phyloP scores from a whole-genome alignment of 1,139 yeast genomes.

The Eremothecium gossypii region DNA sequence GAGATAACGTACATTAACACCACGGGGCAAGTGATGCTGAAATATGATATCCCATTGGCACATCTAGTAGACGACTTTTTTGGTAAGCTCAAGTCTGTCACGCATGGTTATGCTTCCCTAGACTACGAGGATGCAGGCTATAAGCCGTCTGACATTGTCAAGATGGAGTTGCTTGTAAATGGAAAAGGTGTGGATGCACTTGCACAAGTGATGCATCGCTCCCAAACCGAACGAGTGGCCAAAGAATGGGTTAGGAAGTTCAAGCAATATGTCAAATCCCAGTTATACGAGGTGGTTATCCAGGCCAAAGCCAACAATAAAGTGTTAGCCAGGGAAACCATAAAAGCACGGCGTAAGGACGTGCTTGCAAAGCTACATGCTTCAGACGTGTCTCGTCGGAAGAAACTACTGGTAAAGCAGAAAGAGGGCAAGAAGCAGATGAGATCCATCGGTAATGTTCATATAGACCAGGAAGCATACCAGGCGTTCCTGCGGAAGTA shows the following conservation, averaged over 20 bases:
- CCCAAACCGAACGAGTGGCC: constrained; percentile 66
- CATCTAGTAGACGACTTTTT: constrained; percentile 91
- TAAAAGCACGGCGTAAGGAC: constrained; percentile 87
- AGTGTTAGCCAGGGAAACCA: constrained; percentile 84
- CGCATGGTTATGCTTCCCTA: constrained; percentile 87
- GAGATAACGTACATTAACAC: constrained; percentile 63
- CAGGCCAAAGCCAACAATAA: constrained; percentile 84
- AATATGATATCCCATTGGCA: constrained; percentile 75
- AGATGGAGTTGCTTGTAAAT: constrained; percentile 80
- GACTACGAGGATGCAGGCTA: constrained; percentile 95
- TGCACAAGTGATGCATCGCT: constrained; percentile 78
- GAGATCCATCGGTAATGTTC: constrained; percentile 71
- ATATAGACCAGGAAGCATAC: constrained; percentile 75
- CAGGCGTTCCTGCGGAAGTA: constrained; percentile 47
- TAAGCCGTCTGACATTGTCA: constrained; percentile 67
- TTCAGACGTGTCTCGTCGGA: constrained; percentile 82
- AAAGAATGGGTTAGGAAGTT: constrained; percentile 75
- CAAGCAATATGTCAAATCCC: constrained; percentile 68
- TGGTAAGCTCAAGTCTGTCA: constrained; percentile 81
- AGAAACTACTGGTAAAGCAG: constrained; percentile 78
- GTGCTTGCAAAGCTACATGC: constrained; percentile 90
- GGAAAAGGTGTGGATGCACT: constrained; percentile 88
- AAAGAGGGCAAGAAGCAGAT: constrained; percentile 87
- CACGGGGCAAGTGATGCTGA: constrained; percentile 73
- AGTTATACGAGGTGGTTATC: constrained; percentile 83